Evolutionary conservation across 2,329 filamentous ascomycete genomes (phyloP).

Genomic region (Hypoxylon sp.): DNA sequence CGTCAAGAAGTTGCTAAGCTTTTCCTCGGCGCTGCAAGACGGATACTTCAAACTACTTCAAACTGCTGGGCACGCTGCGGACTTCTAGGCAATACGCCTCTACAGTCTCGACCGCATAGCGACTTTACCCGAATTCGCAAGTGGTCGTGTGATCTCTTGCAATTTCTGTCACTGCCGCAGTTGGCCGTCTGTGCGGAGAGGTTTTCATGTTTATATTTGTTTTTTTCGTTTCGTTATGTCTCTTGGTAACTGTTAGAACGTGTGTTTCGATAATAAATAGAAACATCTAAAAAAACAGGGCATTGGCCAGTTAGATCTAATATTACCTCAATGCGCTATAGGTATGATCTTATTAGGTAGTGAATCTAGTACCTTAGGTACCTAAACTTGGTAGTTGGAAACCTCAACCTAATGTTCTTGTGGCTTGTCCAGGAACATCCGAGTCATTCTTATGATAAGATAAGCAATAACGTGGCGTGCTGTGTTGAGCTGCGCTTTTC

Average conservation of each 20-base stretch:
- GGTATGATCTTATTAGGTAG: not conserved
- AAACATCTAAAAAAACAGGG: not conserved
- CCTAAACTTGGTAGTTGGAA: not conserved
- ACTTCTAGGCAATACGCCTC: conserved; percentile 35
- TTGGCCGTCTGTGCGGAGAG: conserved; percentile 23
- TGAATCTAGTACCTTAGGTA: not conserved
- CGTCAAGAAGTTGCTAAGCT: conserved; percentile 35
- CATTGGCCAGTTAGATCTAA: not conserved
- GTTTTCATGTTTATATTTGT: not conserved
- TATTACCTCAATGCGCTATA: not conserved
- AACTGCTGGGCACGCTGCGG: conserved; percentile 24
- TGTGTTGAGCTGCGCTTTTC: conserved; percentile 15
- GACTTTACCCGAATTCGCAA: conserved; percentile 46
- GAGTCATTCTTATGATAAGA: conserved; percentile 4
- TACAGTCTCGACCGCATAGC: conserved; percentile 34
- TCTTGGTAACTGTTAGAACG: conserved; percentile 4
- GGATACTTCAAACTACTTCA: conserved; percentile 23
- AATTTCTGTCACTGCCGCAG: conserved; percentile 37
- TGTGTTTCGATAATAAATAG: conserved; percentile 29
- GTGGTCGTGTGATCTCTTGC: conserved; percentile 51
- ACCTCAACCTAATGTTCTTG: not conserved
- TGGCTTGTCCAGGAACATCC: not conserved
- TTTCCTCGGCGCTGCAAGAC: conserved; percentile 43
- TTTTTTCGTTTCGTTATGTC: conserved; percentile 8
- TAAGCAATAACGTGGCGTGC: conserved; percentile 21